Conservation (phyloP, 2,329 filamentous ascomycete species). For the Eurotiales sp. region DNA sequence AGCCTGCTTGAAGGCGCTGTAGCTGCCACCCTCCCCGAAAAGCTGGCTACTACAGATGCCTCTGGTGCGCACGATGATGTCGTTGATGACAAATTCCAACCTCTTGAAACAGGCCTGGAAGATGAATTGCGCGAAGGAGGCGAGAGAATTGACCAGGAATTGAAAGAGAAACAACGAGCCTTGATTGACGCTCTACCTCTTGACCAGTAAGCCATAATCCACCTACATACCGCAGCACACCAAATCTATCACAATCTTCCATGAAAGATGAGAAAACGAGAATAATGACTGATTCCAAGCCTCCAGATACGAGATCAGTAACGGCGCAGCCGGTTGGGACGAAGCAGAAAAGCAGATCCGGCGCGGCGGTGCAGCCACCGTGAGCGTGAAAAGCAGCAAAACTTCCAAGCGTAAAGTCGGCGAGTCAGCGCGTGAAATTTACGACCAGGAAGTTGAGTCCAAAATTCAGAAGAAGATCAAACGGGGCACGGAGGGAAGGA, state of each 20-base stretch:
- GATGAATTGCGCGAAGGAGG: constrained; percentile 83
- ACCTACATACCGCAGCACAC: no score
- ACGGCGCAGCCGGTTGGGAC: constrained; percentile 51
- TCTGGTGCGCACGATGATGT: constrained; percentile 65
- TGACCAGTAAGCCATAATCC: constrained; percentile 63
- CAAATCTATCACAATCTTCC: no score
- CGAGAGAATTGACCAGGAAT: constrained; percentile 66
- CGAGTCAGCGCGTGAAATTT: constrained; percentile 50
- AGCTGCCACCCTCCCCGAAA: constrained; percentile 58
- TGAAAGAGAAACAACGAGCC: constrained; percentile 77
- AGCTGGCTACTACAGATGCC: constrained; percentile 40
- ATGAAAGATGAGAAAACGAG: no score
- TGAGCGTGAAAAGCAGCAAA: constrained; percentile 79
- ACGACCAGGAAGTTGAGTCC: constrained; percentile 40
- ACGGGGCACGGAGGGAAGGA: constrained; percentile 41
- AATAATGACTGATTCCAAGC: constrained; percentile 37
- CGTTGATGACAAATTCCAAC: constrained; percentile 63
- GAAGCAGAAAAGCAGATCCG: constrained; percentile 71
- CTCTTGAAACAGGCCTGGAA: constrained; percentile 67
- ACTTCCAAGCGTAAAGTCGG: constrained; percentile 67
- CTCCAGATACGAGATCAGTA: constrained; percentile 44
- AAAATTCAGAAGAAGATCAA: constrained; percentile 44
- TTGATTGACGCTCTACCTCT: constrained; percentile 87
- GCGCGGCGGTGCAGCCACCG: constrained; percentile 50
- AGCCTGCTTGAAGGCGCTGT: constrained; percentile 70